Evolutionary conservation across 768 basidiomycete genomes (phyloP), one percentile per base, ranked within the genome.

Genomic region (Kwoniella mangroviensis): DNA sequence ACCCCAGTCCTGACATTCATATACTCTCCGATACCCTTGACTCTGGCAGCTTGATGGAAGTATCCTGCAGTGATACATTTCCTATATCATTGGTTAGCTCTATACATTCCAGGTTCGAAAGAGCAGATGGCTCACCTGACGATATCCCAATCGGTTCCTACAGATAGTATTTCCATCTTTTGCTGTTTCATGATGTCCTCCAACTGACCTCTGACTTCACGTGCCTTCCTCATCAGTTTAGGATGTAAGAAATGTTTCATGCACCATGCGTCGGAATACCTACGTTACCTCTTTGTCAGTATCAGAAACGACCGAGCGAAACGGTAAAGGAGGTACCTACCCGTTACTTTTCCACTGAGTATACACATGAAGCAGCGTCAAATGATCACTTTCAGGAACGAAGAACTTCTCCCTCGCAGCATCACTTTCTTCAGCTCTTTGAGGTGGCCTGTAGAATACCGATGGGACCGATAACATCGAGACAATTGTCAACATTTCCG

Each of bases 171-270:
- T 58, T 92, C 92, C 91, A 98, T 93, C 85, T 98, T 98, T 84
- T 98, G 95, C 83, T 92, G 92, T 79, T 97, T 96, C 94, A 98
- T 98, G 83, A 99, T 98, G 79, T 99, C 97, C 80, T 98, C 95
- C 17, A 99, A 87, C 85, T 99, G 97, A 2, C 88, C 88, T 40
- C 97, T 89, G 45, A 99, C 97, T 85, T 99, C 97, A 40, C 96
- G 88, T 5, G 92, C 92, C 84, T 99, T 99, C 52, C 96, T 87
- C 43, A 99, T 87, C 51, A 98, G 86, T 82, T 98, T 98, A 0
- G 96, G 96, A 81, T 99, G 97, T 62, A 98, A 82, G 85, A 98
- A 99, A 82, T 99, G 97, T 54, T 92, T 89, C 85, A 94, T 89
- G 2, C 88, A 89, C 97, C 96, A 99, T 53, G 94, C 92, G 79